Base-by-base conservation (phyloP, 805 yeast species). In the Metschnikowia lochheadii region DNA sequence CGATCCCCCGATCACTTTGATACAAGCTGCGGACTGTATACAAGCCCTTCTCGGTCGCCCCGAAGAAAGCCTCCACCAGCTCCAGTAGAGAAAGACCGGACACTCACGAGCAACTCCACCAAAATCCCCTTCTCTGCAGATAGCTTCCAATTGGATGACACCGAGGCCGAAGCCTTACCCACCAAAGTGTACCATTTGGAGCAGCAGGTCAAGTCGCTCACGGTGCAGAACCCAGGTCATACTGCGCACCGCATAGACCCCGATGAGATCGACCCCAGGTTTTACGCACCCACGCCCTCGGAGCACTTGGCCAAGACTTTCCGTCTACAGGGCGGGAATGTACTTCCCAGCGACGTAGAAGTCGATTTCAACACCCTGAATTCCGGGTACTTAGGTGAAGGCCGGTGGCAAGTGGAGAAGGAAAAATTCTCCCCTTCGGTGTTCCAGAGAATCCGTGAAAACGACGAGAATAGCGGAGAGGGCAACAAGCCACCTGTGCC, bases 231-330 rank as follows among this genome's bases (percentile, higher is more conserved):
- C 23, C 29, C 52, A 0, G 56, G 49, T 5, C 50, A 58, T 40
- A 46, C 43, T 11, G 45, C 32, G 14, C 58, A 52, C 40, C 18
- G 26, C 5, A 39, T 44, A 42, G 50, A 53, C 20, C 51, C 57
- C n/a, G 53, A 59, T 44, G 63, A 60, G 15, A 62, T 67, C 15
- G 65, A 63, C 34, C 73, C 75, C 6, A 63, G 60, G 44, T 70
- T 63, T 52, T 67, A 74, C 52, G 81, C 81, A 0, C 82, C 82
- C 3, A 69, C 78, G 0, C 81, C 82, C 2, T 66, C 69, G 41
- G 79, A 76, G 49, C 75, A 71, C 49, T 59, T 72, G 11, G 56
- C 60, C 18, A 57, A 58, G 35, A 57, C 55, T 10, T 42, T 59
- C 31, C 54, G 67, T 15, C 54, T 66, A 23, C 66, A 62, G 48